Conservation (phyloP, 768 basidiomycete genomes). For the Cystobasidium tubakii region DNA sequence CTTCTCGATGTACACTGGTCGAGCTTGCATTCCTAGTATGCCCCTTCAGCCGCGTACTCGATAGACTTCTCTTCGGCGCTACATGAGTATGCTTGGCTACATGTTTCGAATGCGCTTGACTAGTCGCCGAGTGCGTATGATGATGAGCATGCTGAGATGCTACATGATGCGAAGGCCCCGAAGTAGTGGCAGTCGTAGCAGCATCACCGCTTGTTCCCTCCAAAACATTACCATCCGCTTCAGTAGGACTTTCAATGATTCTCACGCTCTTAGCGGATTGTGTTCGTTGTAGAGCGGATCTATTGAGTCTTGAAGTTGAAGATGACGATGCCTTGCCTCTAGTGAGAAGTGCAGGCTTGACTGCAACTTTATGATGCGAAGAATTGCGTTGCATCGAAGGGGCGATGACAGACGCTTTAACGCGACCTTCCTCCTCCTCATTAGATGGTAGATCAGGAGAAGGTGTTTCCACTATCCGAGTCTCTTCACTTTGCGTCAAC, state of each 20-base stretch:
- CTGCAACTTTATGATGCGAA: not conserved
- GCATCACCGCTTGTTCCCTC: not conserved
- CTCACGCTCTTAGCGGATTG: slow-evolving; percentile 18
- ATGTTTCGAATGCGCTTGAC: not conserved
- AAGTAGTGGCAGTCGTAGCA: not conserved
- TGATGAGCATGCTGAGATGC: not conserved
- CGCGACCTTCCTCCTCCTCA: not conserved
- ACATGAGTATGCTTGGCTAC: not conserved
- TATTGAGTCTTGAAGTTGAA: not conserved
- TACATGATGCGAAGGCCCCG: not conserved
- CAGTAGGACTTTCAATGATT: slow-evolving; percentile 18
- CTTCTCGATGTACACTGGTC: not conserved
- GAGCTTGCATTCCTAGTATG: slow-evolving; percentile 9
- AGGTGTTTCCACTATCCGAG: not conserved
- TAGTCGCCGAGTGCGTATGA: not conserved
- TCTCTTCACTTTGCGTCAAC: not conserved
- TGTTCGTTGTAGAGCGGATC: slow-evolving; percentile 6
- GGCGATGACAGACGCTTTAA: not conserved
- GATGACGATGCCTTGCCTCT: not conserved
- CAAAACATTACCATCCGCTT: not conserved
- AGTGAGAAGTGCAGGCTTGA: not conserved
- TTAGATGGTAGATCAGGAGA: not conserved
- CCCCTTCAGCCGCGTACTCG: not conserved
- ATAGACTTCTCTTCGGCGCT: not conserved
- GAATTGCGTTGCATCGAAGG: not conserved